phyloP scores from a whole-genome alignment of 1,284 basidiomycete genomes.

The Rhodotorula sp. region DNA sequence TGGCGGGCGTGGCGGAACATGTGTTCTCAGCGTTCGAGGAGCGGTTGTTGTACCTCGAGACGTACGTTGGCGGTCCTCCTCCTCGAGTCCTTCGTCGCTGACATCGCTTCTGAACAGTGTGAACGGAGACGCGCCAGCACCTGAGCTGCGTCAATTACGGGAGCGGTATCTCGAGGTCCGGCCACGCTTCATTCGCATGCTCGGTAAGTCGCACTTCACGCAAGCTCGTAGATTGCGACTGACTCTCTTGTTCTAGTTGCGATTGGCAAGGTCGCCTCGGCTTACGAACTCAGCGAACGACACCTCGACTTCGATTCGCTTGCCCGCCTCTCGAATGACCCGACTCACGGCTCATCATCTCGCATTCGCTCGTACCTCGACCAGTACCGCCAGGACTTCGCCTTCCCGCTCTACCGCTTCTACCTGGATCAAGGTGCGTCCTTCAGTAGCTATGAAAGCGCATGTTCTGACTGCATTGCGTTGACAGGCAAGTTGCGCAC shows the following conservation, averaged over 20 bases:
- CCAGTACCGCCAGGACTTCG: slow-evolving; percentile 77
- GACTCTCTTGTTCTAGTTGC: slow-evolving; percentile 34
- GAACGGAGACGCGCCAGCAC: slow-evolving; percentile 20
- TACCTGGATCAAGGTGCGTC: slow-evolving; percentile 54
- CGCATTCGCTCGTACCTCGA: slow-evolving; percentile 66
- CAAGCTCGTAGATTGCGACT: not conserved
- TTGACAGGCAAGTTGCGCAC: slow-evolving; percentile 65
- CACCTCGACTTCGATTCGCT: slow-evolving; percentile 51
- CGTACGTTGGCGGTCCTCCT: slow-evolving; percentile 27
- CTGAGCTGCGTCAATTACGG: slow-evolving; percentile 60
- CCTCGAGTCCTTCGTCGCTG: not conserved
- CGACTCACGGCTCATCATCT: slow-evolving; percentile 41
- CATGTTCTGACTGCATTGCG: too few relatives aligned
- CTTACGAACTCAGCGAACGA: slow-evolving; percentile 51
- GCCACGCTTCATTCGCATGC: slow-evolving; percentile 68
- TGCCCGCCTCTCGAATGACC: slow-evolving; percentile 48
- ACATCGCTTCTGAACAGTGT: not conserved
- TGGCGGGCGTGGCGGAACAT: slow-evolving; percentile 50
- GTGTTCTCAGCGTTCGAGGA: slow-evolving; percentile 49
- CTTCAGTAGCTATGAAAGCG: not conserved
- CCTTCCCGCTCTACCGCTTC: slow-evolving; percentile 78
- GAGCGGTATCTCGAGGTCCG: slow-evolving; percentile 66
- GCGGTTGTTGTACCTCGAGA: slow-evolving; percentile 47
- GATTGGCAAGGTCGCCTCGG: slow-evolving; percentile 46
- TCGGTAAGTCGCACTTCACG: slow-evolving; percentile 59